These are phyloP conservation scores for Sordariomycetes sp. DNA, from an alignment of 2,329 filamentous ascomycete species.

Conservation along the genomic window DNA sequence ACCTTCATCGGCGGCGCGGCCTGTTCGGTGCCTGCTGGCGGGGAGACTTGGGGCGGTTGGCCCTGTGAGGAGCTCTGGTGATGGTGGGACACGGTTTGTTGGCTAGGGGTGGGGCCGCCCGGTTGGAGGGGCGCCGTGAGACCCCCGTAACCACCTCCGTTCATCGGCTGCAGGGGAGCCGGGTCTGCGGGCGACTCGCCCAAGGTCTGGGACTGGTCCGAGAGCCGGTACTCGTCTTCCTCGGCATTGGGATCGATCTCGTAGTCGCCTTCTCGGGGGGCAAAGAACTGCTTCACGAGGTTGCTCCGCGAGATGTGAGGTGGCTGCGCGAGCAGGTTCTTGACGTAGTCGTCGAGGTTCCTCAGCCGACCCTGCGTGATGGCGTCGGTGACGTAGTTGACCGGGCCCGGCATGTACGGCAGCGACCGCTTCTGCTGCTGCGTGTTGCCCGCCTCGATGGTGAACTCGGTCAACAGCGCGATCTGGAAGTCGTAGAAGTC, in stretches of 20 bases:
- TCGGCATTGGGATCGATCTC: slow-evolving; percentile 75
- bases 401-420: slow-evolving; percentile 95
- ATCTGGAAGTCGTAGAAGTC: slow-evolving; percentile 99
- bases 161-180: slow-evolving; percentile 51
- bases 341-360: slow-evolving; percentile 91
- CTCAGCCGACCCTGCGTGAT: slow-evolving; percentile 88
- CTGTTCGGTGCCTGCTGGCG: background rate
- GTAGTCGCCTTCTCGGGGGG: slow-evolving; percentile 79
- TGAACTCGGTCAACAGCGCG: slow-evolving; percentile 81
- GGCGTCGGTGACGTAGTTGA: slow-evolving; percentile 95
- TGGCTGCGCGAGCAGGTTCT: slow-evolving; percentile 74
- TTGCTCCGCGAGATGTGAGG: slow-evolving; percentile 73
- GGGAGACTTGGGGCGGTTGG: slow-evolving; percentile 41
- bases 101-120: slow-evolving; percentile 20
- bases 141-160: slow-evolving; percentile 38
- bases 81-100: slow-evolving; percentile 27
- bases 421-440: slow-evolving; percentile 70
- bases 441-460: slow-evolving; percentile 81
- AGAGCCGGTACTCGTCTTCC: slow-evolving; percentile 65
- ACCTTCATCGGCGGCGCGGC: slow-evolving; percentile 61
- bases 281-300: slow-evolving; percentile 82
- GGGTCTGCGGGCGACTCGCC: slow-evolving; percentile 48
- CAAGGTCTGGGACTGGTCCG: slow-evolving; percentile 54
- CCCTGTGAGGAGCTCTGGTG: slow-evolving; percentile 26
- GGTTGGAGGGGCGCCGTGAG: slow-evolving; percentile 32